phyloP scores from a whole-genome alignment of 2,329 filamentous ascomycete species.

The Tolypocladium sp. region DNA sequence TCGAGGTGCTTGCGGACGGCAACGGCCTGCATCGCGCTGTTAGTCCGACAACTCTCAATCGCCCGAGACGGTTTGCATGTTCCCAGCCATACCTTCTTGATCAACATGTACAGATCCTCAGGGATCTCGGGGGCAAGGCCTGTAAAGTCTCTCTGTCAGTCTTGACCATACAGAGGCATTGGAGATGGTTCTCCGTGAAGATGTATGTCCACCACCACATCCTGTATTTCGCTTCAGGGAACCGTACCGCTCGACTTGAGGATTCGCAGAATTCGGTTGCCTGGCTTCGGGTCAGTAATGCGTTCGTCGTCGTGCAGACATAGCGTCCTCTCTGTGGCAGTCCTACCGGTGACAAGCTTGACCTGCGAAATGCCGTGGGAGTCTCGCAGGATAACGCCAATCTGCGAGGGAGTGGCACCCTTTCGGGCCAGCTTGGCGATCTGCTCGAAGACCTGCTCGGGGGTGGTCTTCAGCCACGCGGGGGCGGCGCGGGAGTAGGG shows the following conservation, averaged over 20 bases:
- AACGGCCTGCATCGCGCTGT: constrained; percentile 58
- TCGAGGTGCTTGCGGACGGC: constrained; percentile 99
- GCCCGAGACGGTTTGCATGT: neutral
- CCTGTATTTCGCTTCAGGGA: constrained; percentile 17
- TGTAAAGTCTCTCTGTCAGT: constrained; percentile 90
- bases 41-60: neutral
- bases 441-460: constrained; percentile 97
- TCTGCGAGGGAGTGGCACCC: constrained; percentile 97
- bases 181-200: constrained; percentile 14
- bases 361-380: constrained; percentile 97
- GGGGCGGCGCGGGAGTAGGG: constrained; percentile 93
- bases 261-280: constrained; percentile 99
- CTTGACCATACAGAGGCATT: constrained; percentile 83
- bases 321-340: neutral
- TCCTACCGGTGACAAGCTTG: constrained; percentile 90
- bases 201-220: constrained; percentile 16
- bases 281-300: constrained; percentile 41
- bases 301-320: neutral
- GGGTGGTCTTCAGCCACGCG: constrained; percentile 97
- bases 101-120: constrained; percentile 99
- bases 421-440: constrained; percentile 99
- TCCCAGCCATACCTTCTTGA: constrained; percentile 78
- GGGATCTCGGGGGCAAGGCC: constrained; percentile 97
- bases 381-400: constrained; percentile 97
- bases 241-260: constrained; percentile 93